Evolutionary conservation across 2,329 filamentous ascomycete genomes (phyloP), one percentile per base, ranked within the genome.

Genomic region (Trichoderma arundinaceum): DNA sequence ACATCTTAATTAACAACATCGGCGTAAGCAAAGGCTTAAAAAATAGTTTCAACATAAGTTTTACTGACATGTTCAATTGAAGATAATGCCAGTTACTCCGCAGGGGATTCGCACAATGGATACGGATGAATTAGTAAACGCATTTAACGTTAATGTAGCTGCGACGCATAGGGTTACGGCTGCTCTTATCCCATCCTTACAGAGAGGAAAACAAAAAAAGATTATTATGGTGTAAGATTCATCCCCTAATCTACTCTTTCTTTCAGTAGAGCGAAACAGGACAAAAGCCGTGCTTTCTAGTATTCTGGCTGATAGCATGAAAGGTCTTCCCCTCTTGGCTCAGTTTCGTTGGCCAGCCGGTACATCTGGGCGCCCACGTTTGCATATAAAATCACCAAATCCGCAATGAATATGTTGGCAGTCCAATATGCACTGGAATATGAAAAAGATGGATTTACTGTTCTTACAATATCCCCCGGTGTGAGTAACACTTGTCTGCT

Each of bases 361-460:
- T 57, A 57, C 38, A 10, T 3, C 8, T 57, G 39, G 15, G 43
- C 53, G 6, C 9, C 53, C 3, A 13, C 15, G 17, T 57, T 43
- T 10, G 53, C 38, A 22, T 57, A 57, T 32, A 57, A 57, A 17
- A 57, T 57, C 15, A 57, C 38, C 5, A 57, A 57, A 12, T 7
- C 53, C 7, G 39, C 53, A 12, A 57, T 57, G 53, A 57, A 41
- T 9, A 57, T 57, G 53, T 13, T 57, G 53, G 19, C 53, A 17
- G 53, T 33, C 13, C 53, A 57, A 33, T 57, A 57, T 19, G 53
- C 53, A 5, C 32, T 43, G 1, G 38, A 57, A 32, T 57, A 57
- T 33, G 7, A 57, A 1, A 43, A 57, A 28, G 38, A 44, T 32
- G 53, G 53, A 17, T 57, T 57, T 3, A 57, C 53, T 4, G n/a